Conservation (phyloP, 192 early-diverging fungal genomes). For the Linnemannia hyalina region DNA sequence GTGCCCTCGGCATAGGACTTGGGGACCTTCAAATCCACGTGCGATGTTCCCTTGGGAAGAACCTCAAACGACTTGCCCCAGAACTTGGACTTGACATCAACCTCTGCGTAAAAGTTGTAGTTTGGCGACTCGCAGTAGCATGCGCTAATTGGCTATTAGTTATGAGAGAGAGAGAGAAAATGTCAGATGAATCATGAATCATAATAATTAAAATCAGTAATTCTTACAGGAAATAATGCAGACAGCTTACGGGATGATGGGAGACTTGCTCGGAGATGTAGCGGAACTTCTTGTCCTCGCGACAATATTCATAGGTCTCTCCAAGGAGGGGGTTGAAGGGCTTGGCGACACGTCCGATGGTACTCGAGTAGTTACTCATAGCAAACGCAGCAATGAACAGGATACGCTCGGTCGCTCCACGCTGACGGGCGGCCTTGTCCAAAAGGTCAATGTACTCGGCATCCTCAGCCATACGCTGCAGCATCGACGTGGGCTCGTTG, state of each 20-base stretch:
- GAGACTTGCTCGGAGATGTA: constrained; percentile 91
- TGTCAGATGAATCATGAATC: background rate
- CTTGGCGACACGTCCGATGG: constrained; percentile 84
- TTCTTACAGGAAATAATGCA: background rate
- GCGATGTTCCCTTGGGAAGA: constrained; percentile 83
- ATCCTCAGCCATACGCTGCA: constrained; percentile 90
- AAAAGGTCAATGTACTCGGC: constrained; percentile 89
- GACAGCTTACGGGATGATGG: constrained; percentile 81
- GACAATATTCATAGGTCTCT: constrained; percentile 90
- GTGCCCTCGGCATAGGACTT: constrained; percentile 59
- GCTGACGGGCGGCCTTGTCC: constrained; percentile 77
- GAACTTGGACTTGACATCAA: constrained; percentile 89
- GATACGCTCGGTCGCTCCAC: constrained; percentile 70
- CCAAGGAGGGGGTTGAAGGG: constrained; percentile 94
- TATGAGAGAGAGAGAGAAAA: background rate
- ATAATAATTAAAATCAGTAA: background rate
- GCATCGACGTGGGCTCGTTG: constrained; percentile 88
- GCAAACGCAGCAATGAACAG: constrained; percentile 89
- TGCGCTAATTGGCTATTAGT: constrained; percentile 82
- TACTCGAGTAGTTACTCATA: constrained; percentile 89
- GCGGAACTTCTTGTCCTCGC: constrained; percentile 81
- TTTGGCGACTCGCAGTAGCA: constrained; percentile 87
- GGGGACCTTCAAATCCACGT: constrained; percentile 81
- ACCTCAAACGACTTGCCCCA: constrained; percentile 89
- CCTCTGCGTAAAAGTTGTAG: constrained; percentile 89